Conservation (phyloP, 306 rosid genomes). For the Canavalia gladiata region DNA sequence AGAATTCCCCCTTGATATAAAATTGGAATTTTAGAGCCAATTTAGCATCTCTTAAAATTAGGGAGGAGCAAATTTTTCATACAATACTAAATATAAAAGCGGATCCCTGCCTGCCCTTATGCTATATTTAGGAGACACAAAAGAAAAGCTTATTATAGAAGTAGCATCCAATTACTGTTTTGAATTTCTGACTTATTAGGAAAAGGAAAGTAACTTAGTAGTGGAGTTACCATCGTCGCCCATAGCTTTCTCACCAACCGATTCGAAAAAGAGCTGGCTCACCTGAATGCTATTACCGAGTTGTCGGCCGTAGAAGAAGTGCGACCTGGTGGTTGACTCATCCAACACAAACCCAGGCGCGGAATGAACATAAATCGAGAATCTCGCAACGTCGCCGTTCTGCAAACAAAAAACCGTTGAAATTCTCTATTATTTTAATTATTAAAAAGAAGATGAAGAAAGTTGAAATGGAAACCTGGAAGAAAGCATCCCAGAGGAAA, state of each 20-base stretch:
- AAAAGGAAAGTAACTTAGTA: slow-evolving; percentile 22
- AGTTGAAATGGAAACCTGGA: slow-evolving; percentile 60
- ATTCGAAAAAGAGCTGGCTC: not conserved
- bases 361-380: slow-evolving; percentile 72
- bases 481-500: slow-evolving; percentile 90
- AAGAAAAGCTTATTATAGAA: slow-evolving; percentile 8
- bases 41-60: not conserved
- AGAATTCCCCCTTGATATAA: not conserved
- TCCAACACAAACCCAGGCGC: slow-evolving; percentile 62
- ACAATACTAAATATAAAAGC: not conserved
- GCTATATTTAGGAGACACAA: not conserved
- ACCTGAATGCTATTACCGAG: slow-evolving; percentile 64
- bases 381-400: slow-evolving; percentile 63
- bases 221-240: not conserved
- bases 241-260: slow-evolving; percentile 27
- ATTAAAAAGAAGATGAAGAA: not conserved
- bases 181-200: not conserved
- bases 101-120: not conserved
- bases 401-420: not conserved
- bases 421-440: not conserved
- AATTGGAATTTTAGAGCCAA: not conserved
- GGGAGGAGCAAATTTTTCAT: not conserved
- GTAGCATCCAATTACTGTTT: not conserved
- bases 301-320: slow-evolving; percentile 60
- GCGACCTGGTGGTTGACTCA: slow-evolving; percentile 59